Evolutionary conservation across 805 yeast genomes (phyloP), one percentile per base, ranked within the genome.

Genomic region (Cyberlindnera saturnus): DNA sequence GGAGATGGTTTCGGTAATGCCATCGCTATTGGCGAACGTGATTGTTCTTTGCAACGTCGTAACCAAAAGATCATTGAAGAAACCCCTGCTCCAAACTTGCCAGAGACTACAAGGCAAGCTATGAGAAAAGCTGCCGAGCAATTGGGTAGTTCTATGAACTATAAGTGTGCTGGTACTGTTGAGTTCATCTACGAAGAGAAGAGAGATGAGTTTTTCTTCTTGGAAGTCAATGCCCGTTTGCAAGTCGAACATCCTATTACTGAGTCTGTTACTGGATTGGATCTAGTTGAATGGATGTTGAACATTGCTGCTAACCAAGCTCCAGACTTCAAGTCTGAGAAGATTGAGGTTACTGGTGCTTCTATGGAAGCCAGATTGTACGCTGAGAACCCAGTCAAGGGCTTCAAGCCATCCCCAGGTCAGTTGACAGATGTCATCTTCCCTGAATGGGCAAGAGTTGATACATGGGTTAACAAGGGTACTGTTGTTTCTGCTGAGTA

Each of bases 211-310:
- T 93, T 91, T 63, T 91, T 91, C 70, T 91, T 91, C 69, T 71
- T 91, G 59, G 99, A 91, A 64, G 98, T 91, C 51, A 91, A 91
- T 62, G 95, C 99, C 11, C 81, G 99, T 61, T 75, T 91, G 55
- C 99, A 91, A 66, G 99, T 91, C 38, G 99, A 91, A 70, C 99
- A 91, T 64, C 98, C 98, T 34, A 83, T 93, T 56, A 91, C 99
- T 26, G 99, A 91, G 67, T 73, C 81, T 79, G 96, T 87, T 34
- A 91, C 97, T 16, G 97, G 97, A 3, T 69, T 90, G 42, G 99
- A 91, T 66, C 71, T 91, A 50, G 98, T 91, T 17, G 97, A 93
- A 65, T 88, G 96, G 96, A 93, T 93, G 99, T 69, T 91, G 49
- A 70, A 73, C 54, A 85, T 91, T 61, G 97, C 97, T 30, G 96